phyloP scores from a whole-genome alignment of 495 filamentous ascomycete species.

The Patellaria atrata region DNA sequence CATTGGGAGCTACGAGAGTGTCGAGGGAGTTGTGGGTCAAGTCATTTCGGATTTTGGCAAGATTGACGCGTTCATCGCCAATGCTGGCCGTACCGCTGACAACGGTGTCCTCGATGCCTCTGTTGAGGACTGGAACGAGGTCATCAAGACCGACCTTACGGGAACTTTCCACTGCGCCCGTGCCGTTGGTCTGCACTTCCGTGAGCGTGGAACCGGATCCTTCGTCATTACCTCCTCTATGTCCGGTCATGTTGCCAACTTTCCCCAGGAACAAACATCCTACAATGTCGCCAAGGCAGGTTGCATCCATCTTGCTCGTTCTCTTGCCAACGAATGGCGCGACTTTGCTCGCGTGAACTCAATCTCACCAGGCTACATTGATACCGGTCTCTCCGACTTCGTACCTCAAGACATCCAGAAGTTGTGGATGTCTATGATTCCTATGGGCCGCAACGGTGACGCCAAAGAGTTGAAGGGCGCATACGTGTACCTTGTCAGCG shows the following conservation, averaged over 20 bases:
- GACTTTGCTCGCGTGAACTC: conserved; percentile 73
- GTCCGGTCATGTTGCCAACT: conserved; percentile 75
- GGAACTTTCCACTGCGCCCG: conserved; percentile 71
- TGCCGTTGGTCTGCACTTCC: conserved; percentile 56
- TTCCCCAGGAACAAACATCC: conserved; percentile 70
- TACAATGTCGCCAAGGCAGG: conserved; percentile 86
- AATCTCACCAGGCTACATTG: conserved; percentile 77
- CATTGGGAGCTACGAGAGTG: conserved; percentile 37
- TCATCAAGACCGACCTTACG: conserved; percentile 66
- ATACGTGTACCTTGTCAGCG: conserved; percentile 74
- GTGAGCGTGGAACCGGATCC: conserved; percentile 53
- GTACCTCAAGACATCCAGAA: conserved; percentile 54
- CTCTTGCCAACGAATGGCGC: conserved; percentile 76
- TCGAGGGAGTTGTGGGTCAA: conserved; percentile 34
- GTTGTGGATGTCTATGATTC: conserved; percentile 67
- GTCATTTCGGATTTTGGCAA: conserved; percentile 50
- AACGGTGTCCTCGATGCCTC: conserved; percentile 47
- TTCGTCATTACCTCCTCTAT: conserved; percentile 72
- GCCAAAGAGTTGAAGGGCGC: conserved; percentile 73
- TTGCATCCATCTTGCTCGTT: conserved; percentile 65
- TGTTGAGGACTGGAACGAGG: conserved; percentile 52
- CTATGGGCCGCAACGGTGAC: conserved; percentile 68
- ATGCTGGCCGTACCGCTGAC: conserved; percentile 52
- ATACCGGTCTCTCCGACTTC: conserved; percentile 68
- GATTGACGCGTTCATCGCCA: conserved; percentile 54